Evolutionary conservation across 805 yeast genomes (phyloP), one percentile per base, ranked within the genome.

Genomic region (Ascoidea asiatica): DNA sequence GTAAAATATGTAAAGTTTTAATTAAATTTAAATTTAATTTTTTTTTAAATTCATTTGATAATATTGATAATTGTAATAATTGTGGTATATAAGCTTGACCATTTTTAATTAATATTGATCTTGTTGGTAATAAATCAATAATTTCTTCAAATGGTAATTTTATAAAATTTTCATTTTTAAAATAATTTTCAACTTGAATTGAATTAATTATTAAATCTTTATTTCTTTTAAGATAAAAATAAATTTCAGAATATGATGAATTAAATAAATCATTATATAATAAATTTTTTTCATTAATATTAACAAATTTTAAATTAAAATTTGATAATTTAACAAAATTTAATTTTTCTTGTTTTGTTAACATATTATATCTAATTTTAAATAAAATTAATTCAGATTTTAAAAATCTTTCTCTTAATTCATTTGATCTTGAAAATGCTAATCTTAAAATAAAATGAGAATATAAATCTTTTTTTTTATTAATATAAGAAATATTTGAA

Each of bases 61-160:
- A 29, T 0, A 81, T 63, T 23, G 92, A 65, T 43, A 90, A 63
- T 45, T 78, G 77, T 48, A 82, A 63, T 59, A 82, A 74, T 41
- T 84, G 80, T 4, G 97, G 95, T 22, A 92, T 77, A 60, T 81
- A 90, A 1, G 94, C 96, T 50, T 60, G 70, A 1, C 98, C 98
- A 18, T 62, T 63, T 37, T 69, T 64, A 19, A 92, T 48, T 50
- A 70, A 79, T 1, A 87, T 86, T 39, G 73, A 75, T 45, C 97
- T 73, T n/a, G 73, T 65, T 11, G 82, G 75, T 1, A 92, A 74
- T 42, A 92, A 69, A 46, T 82, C 89, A 19, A 84, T 72, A 4
- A 89, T 95, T 51, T 75, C 77, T 56, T 86, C 94, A 65, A 89
- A 90, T 2, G 95, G 95, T 42, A 92, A 74, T 60, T 84, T 87